Evolutionary conservation across 768 basidiomycete species (phyloP).

Genomic region (Serendipita vermifera): DNA sequence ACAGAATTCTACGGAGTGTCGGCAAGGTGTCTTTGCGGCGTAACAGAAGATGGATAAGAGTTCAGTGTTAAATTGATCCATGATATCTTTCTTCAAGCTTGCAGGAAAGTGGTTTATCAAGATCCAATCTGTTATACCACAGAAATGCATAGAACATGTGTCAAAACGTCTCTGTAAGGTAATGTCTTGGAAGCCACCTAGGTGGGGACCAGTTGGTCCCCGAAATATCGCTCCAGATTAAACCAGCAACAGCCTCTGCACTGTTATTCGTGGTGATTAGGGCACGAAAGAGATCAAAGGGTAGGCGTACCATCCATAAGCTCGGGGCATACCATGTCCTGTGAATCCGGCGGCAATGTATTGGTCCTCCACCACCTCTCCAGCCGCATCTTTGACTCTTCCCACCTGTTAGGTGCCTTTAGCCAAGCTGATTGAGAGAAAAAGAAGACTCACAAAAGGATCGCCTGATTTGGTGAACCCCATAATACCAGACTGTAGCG

Average conservation of each 20-base stretch:
- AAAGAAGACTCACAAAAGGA: constrained; percentile 46
- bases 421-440: neutral
- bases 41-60: too few relatives aligned
- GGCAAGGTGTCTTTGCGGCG: too few relatives aligned
- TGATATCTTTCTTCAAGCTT: too few relatives aligned
- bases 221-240: constrained; percentile 39
- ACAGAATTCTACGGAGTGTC: too few relatives aligned
- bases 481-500: constrained; percentile 66
- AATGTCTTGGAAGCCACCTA: constrained; percentile 44
- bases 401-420: constrained; percentile 38
- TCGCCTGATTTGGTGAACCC: constrained; percentile 48
- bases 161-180: constrained; percentile 19
- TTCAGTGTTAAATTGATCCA: too few relatives aligned
- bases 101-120: neutral
- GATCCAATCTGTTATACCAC: neutral
- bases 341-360: constrained; percentile 61
- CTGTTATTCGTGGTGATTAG: constrained; percentile 24
- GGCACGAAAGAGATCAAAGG: neutral
- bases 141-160: neutral
- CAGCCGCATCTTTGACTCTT: constrained; percentile 32
- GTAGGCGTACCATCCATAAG: constrained; percentile 49
- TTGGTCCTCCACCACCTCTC: constrained; percentile 37
- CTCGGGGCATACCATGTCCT: constrained; percentile 72
- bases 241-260: constrained; percentile 47
- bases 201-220: constrained; percentile 38